These are phyloP conservation scores for Akanthomyces dipterigenus DNA, from an alignment of 2,329 filamentous ascomycete species.

Conservation along the genomic window DNA sequence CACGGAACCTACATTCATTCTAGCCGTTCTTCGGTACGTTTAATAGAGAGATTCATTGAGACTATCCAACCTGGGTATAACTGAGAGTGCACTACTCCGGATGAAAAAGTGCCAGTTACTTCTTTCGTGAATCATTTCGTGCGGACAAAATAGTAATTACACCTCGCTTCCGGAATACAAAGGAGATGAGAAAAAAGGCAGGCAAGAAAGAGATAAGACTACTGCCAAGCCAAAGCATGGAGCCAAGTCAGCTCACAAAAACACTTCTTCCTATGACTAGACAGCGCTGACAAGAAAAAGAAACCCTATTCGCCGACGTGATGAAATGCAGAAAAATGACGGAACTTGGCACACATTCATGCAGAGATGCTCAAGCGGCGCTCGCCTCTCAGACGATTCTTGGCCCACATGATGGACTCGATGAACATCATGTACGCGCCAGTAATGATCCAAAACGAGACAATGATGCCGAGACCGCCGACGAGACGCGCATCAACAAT, in stretches of 20 bases:
- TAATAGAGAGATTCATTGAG: neutral
- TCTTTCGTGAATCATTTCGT: neutral
- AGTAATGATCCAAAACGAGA: slow-evolving; percentile 42
- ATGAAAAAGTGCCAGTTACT: too few species aligned
- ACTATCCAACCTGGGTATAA: slow-evolving; percentile 12
- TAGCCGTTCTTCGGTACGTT: neutral
- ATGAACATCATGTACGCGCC: slow-evolving; percentile 44
- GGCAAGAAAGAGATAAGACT: neutral
- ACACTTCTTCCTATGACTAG: neutral
- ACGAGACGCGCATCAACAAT: slow-evolving; percentile 38
- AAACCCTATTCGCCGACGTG: neutral
- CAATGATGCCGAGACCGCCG: slow-evolving; percentile 39
- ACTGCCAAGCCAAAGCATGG: neutral
- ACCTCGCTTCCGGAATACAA: neutral
- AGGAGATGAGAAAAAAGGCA: neutral
- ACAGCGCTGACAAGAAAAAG: neutral
- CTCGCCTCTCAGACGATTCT: slow-evolving; percentile 26
- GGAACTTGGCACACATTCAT: neutral
- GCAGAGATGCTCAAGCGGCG: slow-evolving; percentile 16
- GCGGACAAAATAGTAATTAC: neutral
- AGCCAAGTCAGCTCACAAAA: neutral
- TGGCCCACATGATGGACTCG: slow-evolving; percentile 35
- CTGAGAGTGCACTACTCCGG: neutral
- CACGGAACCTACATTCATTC: neutral
- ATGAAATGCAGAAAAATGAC: neutral